Evolutionary conservation across 805 yeast genomes (phyloP), one percentile per base, ranked within the genome.

Genomic region (Zygosaccharomyces siamensis): DNA sequence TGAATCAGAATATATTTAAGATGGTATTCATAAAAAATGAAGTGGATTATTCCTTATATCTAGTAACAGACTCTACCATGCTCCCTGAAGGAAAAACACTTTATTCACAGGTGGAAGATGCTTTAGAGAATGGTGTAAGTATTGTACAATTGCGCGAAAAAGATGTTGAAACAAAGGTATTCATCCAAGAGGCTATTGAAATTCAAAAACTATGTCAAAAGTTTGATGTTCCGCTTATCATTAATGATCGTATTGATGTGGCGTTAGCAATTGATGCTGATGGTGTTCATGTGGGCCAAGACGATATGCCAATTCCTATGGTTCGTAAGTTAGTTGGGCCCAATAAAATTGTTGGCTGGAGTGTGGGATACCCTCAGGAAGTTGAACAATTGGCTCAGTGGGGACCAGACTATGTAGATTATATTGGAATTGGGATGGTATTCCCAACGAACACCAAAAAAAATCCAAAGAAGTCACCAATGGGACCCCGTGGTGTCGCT

Each of bases 221-320:
- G 24, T 77, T 73, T 36, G 75, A 77, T 0, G 80, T 90, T 6
- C 97, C 97, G 0, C 71, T 89, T 55, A 78, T 89, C 30, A 89
- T 89, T 60, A 88, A 89, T 57, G 97, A 89, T 60, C 71, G 97
- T 45, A 76, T 88, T 2, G 97, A 89, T 61, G 88, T 90, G 10
- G 97, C 96, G 0, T 69, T 90, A 39, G 97, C 97, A 0, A 74
- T 88, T 48, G 93, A 78, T 56, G 95, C 95, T 2, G 96, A 88
- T 54, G 96, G 96, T 31, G 84, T 90, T 7, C 97, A 89, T 69
- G 87, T 89, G 18, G 97, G 97, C 0, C 97, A 89, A 64, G 89
- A 83, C 46, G 97, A 89, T 62, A 86, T 89, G 87, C 70, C 72
- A 3, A 67, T 67, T 6, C 56, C 58, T 1, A 57, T 74, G 33